phyloP scores from a whole-genome alignment of 2,329 filamentous ascomycete genomes.

The Fusarium gaditjirri region DNA sequence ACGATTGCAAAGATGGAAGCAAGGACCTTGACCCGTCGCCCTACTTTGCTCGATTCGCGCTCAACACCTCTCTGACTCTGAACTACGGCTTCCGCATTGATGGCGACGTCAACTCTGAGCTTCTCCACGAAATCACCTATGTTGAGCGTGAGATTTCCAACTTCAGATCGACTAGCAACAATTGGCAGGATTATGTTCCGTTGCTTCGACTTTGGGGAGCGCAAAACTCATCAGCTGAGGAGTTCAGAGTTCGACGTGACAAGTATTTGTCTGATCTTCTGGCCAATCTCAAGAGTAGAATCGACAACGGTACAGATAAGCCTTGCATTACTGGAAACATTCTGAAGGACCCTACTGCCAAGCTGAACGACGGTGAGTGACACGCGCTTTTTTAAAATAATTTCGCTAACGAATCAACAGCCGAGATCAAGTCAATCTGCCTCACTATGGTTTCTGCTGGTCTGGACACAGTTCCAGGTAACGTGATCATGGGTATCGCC shows the following conservation, averaged over 20 bases:
- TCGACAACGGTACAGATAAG: slow-evolving; percentile 54
- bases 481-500: slow-evolving; percentile 82
- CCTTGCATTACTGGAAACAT: slow-evolving; percentile 62
- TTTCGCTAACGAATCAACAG: slow-evolving; percentile 51
- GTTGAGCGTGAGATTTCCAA: slow-evolving; percentile 82
- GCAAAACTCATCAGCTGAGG: slow-evolving; percentile 69
- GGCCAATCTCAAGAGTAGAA: slow-evolving; percentile 60
- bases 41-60: slow-evolving; percentile 79
- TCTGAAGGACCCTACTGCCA: slow-evolving; percentile 61
- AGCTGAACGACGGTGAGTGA: slow-evolving; percentile 50
- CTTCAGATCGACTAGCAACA: slow-evolving; percentile 82
- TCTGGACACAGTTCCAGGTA: slow-evolving; percentile 83
- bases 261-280: slow-evolving; percentile 74
- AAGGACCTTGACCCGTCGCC: slow-evolving; percentile 75
- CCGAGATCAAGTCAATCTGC: slow-evolving; percentile 82
- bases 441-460: slow-evolving; percentile 85
- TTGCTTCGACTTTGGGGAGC: slow-evolving; percentile 72
- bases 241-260: slow-evolving; percentile 75
- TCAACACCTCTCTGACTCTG: slow-evolving; percentile 81
- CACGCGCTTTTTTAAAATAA: fast-evolving
- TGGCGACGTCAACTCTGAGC: slow-evolving; percentile 72
- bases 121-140: slow-evolving; percentile 78
- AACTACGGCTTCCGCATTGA: slow-evolving; percentile 84
- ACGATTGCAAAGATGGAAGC: slow-evolving; percentile 70
- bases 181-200: slow-evolving; percentile 88